These are phyloP conservation scores for Saccharomyces hybrid DNA, from an alignment of 1,139 yeast species.

Conservation along the genomic window DNA sequence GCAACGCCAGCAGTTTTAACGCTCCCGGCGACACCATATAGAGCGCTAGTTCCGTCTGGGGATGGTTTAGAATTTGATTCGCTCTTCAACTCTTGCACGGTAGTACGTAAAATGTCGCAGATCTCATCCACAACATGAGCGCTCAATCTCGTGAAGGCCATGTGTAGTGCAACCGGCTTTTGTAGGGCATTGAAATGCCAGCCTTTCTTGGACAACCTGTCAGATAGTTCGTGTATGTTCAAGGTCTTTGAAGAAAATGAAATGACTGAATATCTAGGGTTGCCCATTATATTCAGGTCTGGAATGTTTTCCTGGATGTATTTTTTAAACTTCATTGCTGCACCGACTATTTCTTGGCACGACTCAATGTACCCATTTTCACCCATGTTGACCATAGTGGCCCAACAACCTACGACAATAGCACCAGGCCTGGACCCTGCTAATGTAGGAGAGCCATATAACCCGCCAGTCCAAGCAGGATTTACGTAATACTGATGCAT, in stretches of 20 bases:
- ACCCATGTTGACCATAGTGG: conserved; percentile 76
- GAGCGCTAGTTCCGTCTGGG: conserved; percentile 65
- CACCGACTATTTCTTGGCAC: conserved; percentile 58
- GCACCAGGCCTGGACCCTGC: conserved; percentile 99
- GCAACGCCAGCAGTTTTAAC: conserved; percentile 81
- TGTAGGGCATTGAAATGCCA: conserved; percentile 91
- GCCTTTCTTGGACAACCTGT: conserved; percentile 56
- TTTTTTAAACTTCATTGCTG: conserved; percentile 51
- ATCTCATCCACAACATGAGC: conserved; percentile 57
- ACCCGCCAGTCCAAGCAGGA: conserved; percentile 88
- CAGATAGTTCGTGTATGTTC: conserved; percentile 72
- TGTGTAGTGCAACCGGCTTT: conserved; percentile 82
- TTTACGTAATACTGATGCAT: conserved; percentile 77
- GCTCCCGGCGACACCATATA: conserved; percentile 94
- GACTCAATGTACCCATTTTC: conserved; percentile 65
- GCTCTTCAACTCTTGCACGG: conserved; percentile 40
- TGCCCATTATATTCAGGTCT: conserved; percentile 64
- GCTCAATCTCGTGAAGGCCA: conserved; percentile 76
- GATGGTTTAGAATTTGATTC: conserved; percentile 26
- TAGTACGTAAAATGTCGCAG: conserved; percentile 44
- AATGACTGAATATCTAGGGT: conserved; percentile 76
- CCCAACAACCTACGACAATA: conserved; percentile 95
- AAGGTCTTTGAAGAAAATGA: conserved; percentile 56
- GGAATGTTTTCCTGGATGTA: conserved; percentile 44
- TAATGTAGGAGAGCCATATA: conserved; percentile 91